Evolutionary conservation across 805 yeast species (phyloP).

Genomic region (Myxozyma kluyveri): DNA sequence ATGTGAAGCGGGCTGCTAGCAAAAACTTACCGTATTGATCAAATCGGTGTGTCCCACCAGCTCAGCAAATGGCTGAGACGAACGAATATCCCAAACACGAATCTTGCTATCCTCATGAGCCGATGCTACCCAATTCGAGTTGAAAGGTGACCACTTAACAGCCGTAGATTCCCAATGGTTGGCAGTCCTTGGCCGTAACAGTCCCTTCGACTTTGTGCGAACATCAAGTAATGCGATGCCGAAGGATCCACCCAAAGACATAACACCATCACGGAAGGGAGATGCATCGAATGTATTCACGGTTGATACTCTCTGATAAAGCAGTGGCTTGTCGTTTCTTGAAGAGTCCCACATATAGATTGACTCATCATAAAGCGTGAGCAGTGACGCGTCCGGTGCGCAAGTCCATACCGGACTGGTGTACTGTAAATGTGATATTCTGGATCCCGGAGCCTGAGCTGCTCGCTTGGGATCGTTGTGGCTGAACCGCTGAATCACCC

Average conservation of each 20-base stretch:
- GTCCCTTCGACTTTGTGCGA: conserved; percentile 49
- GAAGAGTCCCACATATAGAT: conserved; percentile 74
- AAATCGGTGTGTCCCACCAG: conserved; percentile 56
- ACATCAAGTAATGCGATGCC: conserved; percentile 76
- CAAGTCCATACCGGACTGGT: conserved; percentile 48
- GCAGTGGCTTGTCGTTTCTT: conserved; percentile 57
- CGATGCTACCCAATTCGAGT: conserved; percentile 63
- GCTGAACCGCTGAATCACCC: conserved; percentile 72
- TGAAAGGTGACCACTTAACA: conserved; percentile 62
- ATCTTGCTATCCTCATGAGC: conserved; percentile 57
- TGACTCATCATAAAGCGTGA: conserved; percentile 65
- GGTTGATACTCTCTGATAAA: conserved; percentile 55
- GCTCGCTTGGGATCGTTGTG: conserved; percentile 46
- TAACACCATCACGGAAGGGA: conserved; percentile 47
- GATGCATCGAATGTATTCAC: conserved; percentile 50
- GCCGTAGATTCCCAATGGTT: conserved; percentile 40
- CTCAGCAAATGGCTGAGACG: conserved; percentile 50
- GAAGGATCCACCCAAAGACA: conserved; percentile 61
- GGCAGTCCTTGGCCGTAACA: conserved; percentile 46
- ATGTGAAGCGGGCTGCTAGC: background rate
- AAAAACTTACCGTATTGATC: conserved; percentile 63
- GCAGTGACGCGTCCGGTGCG: conserved; percentile 46
- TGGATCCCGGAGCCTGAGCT: conserved; percentile 25
- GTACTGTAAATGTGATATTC: conserved; percentile 41
- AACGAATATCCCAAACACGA: conserved; percentile 74